Conservation (phyloP, 345 rosid species). For the Heritiera littoralis region DNA sequence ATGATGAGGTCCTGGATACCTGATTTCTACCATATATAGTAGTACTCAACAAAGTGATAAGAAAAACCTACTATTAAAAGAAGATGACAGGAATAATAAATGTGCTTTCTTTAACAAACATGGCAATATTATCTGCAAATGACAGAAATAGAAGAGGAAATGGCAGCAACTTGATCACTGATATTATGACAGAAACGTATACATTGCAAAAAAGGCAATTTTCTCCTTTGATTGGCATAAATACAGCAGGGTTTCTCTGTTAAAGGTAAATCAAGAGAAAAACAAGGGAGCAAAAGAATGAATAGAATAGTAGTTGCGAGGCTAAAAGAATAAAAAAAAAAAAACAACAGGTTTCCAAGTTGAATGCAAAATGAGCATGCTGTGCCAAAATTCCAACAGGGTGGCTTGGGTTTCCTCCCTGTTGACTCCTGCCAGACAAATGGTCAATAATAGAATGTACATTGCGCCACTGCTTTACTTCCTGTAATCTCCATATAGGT, state of each 20-base stretch:
- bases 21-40: background rate
- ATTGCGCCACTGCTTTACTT: conserved; percentile 39
- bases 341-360: conserved; percentile 6
- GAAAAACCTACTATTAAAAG: background rate
- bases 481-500: conserved; percentile 51
- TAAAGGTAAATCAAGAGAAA: background rate
- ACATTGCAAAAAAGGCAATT: conserved; percentile 19
- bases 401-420: conserved; percentile 26
- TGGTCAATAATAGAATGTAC: conserved; percentile 32
- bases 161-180: background rate
- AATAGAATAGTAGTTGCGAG: conserved; percentile 40
- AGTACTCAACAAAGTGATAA: background rate
- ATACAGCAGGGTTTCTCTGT: conserved; percentile 24
- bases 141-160: background rate
- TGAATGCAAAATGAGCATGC: conserved; percentile 16
- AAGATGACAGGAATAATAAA: too few relatives aligned
- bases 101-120: background rate
- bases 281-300: conserved; percentile 40
- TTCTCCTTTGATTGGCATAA: conserved; percentile 24
- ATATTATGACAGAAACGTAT: background rate
- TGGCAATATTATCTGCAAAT: background rate
- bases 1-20: background rate
- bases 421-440: conserved; percentile 35
- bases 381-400: conserved; percentile 50
- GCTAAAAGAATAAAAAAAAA: background rate